phyloP scores from a whole-genome alignment of 352 stramenopile species.

The Pythium dissimile region DNA sequence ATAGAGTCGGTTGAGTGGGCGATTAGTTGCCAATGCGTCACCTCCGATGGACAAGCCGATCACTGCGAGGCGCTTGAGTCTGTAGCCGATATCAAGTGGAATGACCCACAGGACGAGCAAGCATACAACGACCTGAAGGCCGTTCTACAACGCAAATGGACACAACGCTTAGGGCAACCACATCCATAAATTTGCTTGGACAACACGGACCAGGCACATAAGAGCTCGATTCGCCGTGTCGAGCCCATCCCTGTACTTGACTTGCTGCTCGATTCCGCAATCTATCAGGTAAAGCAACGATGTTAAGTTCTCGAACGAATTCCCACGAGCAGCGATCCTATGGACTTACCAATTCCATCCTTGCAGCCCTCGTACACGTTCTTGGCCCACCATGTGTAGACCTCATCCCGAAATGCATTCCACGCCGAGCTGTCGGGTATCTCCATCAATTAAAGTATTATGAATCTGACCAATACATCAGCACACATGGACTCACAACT shows the following conservation, averaged over 20 bases:
- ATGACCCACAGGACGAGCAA: conserved; percentile 54
- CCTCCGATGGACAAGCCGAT: conserved; percentile 44
- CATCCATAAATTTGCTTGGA: background rate
- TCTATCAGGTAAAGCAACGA: conserved; percentile 16
- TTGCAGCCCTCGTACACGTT: conserved; percentile 74
- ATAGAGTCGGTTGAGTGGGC: too few species aligned
- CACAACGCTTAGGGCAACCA: background rate
- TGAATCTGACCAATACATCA: background rate
- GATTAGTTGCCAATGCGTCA: conserved; percentile 22
- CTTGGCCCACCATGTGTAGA: conserved; percentile 70
- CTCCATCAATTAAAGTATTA: background rate
- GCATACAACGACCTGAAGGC: conserved; percentile 47
- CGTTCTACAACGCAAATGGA: conserved; percentile 37
- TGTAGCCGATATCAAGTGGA: conserved; percentile 37
- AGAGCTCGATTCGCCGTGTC: conserved; percentile 56
- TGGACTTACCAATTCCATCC: conserved; percentile 15
- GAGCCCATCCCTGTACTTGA: conserved; percentile 50
- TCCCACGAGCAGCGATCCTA: too few species aligned
- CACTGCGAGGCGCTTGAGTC: conserved; percentile 49
- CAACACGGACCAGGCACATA: conserved; percentile 39
- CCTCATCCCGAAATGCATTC: conserved; percentile 69
- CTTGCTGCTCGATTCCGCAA: conserved; percentile 31
- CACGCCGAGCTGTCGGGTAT: conserved; percentile 55
- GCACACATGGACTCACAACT: conserved; percentile 36
- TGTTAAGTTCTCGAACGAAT: too few species aligned